Evolutionary conservation across 176 grass and related monocot genomes (phyloP), one percentile per base, ranked within the genome.

Genomic region (Poa pratensis): DNA sequence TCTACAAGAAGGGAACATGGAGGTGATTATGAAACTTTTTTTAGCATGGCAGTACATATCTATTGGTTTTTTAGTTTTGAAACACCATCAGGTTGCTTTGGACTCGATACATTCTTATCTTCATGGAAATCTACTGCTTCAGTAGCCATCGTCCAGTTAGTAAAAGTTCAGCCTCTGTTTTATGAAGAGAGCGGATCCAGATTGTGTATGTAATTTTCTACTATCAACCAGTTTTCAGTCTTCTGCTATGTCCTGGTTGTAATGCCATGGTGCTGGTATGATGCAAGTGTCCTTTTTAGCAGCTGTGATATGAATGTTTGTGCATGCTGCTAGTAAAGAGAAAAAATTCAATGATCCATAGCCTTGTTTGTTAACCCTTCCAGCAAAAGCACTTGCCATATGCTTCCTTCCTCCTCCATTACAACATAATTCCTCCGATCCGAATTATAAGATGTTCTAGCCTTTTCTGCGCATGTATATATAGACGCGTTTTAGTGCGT

Each of bases 1-100:
- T 98, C 96, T 70, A 94, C 93, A 69, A 89, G 91, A 91, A 86
- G 35, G 76, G 87, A 98, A 85, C 85, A 87, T 69, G 93, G 96
- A 95, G 96, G 96, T 98, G 76, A 90, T 63, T 80, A 79, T 54
- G 66, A n/a, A 42, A 78, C 53, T 77, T 74, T 74, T 87, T 89
- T 24, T 20, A 22, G 37, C 19, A 46, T 78, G 42, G 16, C 48
- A 64, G 24, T 81, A 15, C 71, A 34, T 73, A 24, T 52, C 14
- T 45, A 8, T 20, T 27, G 20, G 40, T 69, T 63, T 46, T 79
- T 22, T 75, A 23, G 12, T 79, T 89, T n/a, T 39, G 14, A n/a
- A 68, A 40, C 62, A 73, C 61, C 18, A 65, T 83, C 1, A 15
- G 30, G 63, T 51, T 78, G n/a, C 9, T 69, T 60, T 0, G 28